Evolutionary conservation across 1,284 basidiomycete species (phyloP).

Genomic region (Rhizoctonia solani): DNA sequence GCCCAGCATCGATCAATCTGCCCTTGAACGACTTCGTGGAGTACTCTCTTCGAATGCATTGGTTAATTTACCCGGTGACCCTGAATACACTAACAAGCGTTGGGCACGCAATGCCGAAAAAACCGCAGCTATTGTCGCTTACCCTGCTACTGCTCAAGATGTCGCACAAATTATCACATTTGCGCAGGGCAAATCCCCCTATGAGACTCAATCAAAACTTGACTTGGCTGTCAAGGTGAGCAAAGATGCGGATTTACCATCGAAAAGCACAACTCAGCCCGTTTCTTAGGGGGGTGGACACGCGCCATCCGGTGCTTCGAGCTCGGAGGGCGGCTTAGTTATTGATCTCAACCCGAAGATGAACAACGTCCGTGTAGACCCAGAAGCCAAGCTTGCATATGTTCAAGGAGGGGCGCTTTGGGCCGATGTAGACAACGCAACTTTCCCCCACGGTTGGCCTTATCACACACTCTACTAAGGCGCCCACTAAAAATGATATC

Average conservation of each 20-base stretch:
- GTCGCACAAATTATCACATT: slow-evolving; percentile 25
- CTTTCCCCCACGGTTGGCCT: slow-evolving; percentile 29
- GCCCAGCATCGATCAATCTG: slow-evolving; percentile 11
- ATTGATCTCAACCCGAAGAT: slow-evolving; percentile 36
- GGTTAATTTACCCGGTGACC: slow-evolving; percentile 20
- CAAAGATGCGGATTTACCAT: background rate
- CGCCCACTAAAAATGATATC: background rate
- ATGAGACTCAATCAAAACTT: background rate
- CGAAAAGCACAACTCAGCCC: background rate
- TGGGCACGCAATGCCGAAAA: slow-evolving; percentile 34
- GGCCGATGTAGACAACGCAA: slow-evolving; percentile 19
- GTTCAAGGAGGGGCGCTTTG: slow-evolving; percentile 31
- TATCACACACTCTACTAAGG: background rate
- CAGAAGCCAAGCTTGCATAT: slow-evolving; percentile 29
- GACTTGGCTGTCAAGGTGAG: slow-evolving; percentile 30
- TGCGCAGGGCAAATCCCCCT: slow-evolving; percentile 18
- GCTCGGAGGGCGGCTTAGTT: slow-evolving; percentile 34
- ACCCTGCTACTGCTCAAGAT: slow-evolving; percentile 20
- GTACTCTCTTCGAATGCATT: background rate
- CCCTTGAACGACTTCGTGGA: slow-evolving; percentile 1
- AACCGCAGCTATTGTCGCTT: slow-evolving; percentile 7
- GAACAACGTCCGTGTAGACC: slow-evolving; percentile 34
- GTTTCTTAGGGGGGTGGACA: slow-evolving; percentile 28
- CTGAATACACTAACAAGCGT: slow-evolving; percentile 22
- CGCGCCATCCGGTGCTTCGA: slow-evolving; percentile 15